Base-by-base conservation (phyloP, 2,329 filamentous ascomycete genomes). In the Mycogone perniciosa region DNA sequence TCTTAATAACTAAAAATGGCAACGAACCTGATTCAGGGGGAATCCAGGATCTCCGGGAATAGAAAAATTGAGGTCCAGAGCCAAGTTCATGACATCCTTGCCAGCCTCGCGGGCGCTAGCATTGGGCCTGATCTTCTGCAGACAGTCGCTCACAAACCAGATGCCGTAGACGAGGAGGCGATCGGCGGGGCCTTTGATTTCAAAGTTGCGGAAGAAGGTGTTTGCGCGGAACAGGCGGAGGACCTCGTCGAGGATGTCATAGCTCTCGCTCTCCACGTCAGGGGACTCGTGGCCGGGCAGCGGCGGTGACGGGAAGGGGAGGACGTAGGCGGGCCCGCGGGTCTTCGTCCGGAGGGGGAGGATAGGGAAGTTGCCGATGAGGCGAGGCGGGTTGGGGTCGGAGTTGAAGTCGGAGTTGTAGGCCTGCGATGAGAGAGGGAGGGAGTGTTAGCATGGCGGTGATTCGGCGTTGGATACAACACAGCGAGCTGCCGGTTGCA, bases 121-220 rank as follows among this genome's bases (percentile, higher is more conserved):
- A 41, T 70, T 74, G 9, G 89, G 86, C 73, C 85, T 89, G 66
- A 97, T 90, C 79, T 93, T 95, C 62, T 79, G 76, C 66, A 99
- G 74, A 62, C 89, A 91, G 70, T 97, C 91, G 71, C 86, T 92
- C 63, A 97, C 80, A 71, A 92, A 97, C 66, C 95, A 80, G 68
- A 96, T 99, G 56, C 92, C 92, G 74, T 99, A 99, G 64, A 97
- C 91, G 59, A 99, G 79, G 64, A 97, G 83, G 38, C 93, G 82
- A 72, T 99, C 93, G 52, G 93, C 92, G 29, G 89, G 88, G 10
- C 93, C 93, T 73, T 96, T 92, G 75, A 97, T 95, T 77, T 97
- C 93, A 64, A 99, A 99, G 79, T 97, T 99, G 64, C 93, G 88
- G 80, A 97, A 99, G 72, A 99, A 92, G 54, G 92, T 96, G 76